Percentiles rank a stretch among this genome's conserved stretches.
Evolutionary conservation across 2,329 filamentous ascomycete genomes (phyloP).

Genomic region (Fonsecaea multimorphosa): DNA sequence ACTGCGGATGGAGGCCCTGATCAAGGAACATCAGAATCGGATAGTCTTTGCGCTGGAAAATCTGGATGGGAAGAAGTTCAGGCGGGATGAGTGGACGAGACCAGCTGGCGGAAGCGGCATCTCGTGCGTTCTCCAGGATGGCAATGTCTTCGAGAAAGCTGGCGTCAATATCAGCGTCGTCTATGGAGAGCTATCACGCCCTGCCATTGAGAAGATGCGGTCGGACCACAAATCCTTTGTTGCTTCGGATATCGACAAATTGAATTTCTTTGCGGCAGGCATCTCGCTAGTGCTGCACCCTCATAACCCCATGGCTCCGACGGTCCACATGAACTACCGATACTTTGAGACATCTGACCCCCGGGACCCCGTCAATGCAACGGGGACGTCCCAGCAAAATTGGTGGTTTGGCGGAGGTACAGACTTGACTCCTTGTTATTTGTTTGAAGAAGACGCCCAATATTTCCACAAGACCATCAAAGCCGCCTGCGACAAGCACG

Average conservation of each 20-base stretch:
- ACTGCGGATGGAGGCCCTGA: conserved; percentile 94
- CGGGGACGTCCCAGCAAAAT: conserved; percentile 59
- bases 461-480: conserved; percentile 97
- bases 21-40: conserved; percentile 87
- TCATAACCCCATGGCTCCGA: conserved; percentile 93
- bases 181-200: conserved; percentile 85
- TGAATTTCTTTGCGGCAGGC: conserved; percentile 95
- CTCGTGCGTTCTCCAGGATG: conserved; percentile 92
- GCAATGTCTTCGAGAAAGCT: conserved; percentile 96
- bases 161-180: conserved; percentile 95
- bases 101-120: conserved; percentile 90
- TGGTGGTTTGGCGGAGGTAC: conserved; percentile 99
- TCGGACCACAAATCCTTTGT: conserved; percentile 91
- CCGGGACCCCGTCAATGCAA: conserved; percentile 69
- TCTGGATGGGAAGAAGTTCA: conserved; percentile 83
- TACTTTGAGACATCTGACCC: conserved; percentile 96
- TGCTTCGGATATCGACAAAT: conserved; percentile 73
- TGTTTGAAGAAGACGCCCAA: conserved; percentile 95
- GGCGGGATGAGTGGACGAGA: conserved; percentile 83
- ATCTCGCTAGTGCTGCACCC: conserved; percentile 93
- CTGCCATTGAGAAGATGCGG: conserved; percentile 90
- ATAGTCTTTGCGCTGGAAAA: conserved; percentile 84
- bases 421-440: conserved; percentile 88
- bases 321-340: conserved; percentile 96
- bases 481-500: conserved; percentile 88